phyloP scores from a whole-genome alignment of 2,329 filamentous ascomycete species.

The Tricladium varicosporioides region DNA sequence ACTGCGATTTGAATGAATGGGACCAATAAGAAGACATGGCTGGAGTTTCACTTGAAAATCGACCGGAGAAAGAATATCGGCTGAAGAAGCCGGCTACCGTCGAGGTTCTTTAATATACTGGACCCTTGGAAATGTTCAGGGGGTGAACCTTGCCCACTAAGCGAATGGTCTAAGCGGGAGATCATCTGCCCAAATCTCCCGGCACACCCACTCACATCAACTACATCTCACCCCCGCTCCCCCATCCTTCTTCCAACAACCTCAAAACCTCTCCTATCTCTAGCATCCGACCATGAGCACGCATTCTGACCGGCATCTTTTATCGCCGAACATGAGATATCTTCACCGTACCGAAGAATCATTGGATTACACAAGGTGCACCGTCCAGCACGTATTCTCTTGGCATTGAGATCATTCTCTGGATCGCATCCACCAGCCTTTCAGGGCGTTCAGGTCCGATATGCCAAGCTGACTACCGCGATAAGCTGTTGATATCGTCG shows the following conservation, averaged over 20 bases:
- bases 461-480: constrained; percentile 13
- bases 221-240: background rate
- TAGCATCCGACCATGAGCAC: background rate
- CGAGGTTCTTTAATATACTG: background rate
- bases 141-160: background rate
- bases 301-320: background rate
- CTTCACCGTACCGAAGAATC: background rate
- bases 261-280: background rate
- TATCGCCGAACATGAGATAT: background rate
- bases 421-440: background rate
- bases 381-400: background rate
- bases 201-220: background rate
- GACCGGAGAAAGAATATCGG: background rate
- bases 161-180: background rate
- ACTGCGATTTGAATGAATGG: background rate
- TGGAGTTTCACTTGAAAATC: background rate
- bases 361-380: background rate
- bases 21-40: background rate
- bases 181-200: background rate
- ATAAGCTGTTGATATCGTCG: constrained; percentile 13
- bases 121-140: background rate
- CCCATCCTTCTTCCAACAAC: background rate
- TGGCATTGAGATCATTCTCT: background rate
- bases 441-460: background rate
- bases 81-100: background rate